phyloP scores from a whole-genome alignment of 495 filamentous ascomycete genomes.

The Penicillium cosmopolitanum region DNA sequence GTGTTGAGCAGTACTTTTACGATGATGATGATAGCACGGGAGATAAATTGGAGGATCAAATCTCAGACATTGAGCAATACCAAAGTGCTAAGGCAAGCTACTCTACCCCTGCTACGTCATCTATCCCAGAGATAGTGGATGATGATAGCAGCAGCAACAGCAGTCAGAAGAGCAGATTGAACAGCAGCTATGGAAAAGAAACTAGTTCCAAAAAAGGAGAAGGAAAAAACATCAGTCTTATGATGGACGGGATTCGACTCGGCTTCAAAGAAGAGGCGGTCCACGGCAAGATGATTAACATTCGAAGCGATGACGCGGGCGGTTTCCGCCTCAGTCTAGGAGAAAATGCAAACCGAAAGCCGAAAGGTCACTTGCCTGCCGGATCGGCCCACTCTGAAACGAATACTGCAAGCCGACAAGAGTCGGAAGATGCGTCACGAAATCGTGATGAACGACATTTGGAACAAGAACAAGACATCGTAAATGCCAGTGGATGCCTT shows the following conservation, averaged over 20 bases:
- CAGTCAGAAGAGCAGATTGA: slow-evolving; percentile 50
- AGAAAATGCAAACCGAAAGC: slow-evolving; percentile 27
- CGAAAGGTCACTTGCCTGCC: slow-evolving; percentile 35
- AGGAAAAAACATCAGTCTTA: slow-evolving; percentile 47
- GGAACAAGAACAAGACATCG: no score
- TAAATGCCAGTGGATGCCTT: not conserved
- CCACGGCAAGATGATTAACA: slow-evolving; percentile 44
- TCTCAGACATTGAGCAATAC: slow-evolving; percentile 43
- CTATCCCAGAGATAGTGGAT: slow-evolving; percentile 16
- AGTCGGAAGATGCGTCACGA: no score
- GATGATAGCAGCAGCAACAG: slow-evolving; percentile 35
- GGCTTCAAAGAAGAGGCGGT: slow-evolving; percentile 42
- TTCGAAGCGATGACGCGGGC: slow-evolving; percentile 45
- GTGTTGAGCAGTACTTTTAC: slow-evolving; percentile 32
- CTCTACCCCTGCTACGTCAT: slow-evolving; percentile 22
- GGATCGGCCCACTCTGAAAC: no score
- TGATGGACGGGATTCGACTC: slow-evolving; percentile 48
- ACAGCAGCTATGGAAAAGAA: slow-evolving; percentile 48
- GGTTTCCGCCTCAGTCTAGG: slow-evolving; percentile 45
- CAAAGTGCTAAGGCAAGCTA: slow-evolving; percentile 39
- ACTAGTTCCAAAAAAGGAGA: slow-evolving; percentile 37
- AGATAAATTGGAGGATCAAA: slow-evolving; percentile 26
- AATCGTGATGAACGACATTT: no score
- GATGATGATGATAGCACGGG: slow-evolving; percentile 24
- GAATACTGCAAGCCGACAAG: no score